phyloP scores from a whole-genome alignment of 2,329 filamentous ascomycete genomes.

The Didymella segeticola region DNA sequence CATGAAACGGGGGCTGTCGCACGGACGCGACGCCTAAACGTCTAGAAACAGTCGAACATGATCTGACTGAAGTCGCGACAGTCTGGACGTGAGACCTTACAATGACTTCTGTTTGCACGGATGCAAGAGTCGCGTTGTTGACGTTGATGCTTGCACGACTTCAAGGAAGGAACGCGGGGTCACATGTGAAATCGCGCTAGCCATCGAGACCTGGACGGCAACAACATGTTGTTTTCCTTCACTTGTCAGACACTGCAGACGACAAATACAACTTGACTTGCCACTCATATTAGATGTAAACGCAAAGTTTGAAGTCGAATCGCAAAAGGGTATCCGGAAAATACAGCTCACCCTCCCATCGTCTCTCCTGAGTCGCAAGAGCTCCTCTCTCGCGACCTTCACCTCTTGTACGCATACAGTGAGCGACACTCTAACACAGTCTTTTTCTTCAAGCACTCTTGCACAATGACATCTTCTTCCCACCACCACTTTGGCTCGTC shows the following conservation, averaged over 20 bases:
- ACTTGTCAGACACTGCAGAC: neutral
- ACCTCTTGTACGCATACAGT: slow-evolving; percentile 45
- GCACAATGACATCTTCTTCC: slow-evolving; percentile 47
- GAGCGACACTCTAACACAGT: slow-evolving; percentile 49
- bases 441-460: slow-evolving; percentile 44
- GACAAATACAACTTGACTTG: neutral
- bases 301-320: neutral
- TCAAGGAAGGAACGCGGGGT: neutral
- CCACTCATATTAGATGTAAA: neutral
- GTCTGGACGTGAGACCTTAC: neutral
- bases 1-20: slow-evolving; percentile 21
- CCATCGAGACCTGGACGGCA: neutral
- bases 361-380: too few relatives aligned
- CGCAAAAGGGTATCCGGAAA: slow-evolving; percentile 18
- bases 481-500: slow-evolving; percentile 48
- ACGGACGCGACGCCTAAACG: slow-evolving; percentile 15
- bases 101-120: neutral
- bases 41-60: slow-evolving; percentile 6
- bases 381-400: neutral
- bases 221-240: neutral
- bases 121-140: neutral
- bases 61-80: slow-evolving; percentile 2
- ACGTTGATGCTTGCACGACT: neutral
- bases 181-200: slow-evolving; percentile 4
- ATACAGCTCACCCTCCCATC: slow-evolving; percentile 5